Conservation (phyloP, 352 stramenopile species). For the Hyaloperonospora arabidopsidis region DNA sequence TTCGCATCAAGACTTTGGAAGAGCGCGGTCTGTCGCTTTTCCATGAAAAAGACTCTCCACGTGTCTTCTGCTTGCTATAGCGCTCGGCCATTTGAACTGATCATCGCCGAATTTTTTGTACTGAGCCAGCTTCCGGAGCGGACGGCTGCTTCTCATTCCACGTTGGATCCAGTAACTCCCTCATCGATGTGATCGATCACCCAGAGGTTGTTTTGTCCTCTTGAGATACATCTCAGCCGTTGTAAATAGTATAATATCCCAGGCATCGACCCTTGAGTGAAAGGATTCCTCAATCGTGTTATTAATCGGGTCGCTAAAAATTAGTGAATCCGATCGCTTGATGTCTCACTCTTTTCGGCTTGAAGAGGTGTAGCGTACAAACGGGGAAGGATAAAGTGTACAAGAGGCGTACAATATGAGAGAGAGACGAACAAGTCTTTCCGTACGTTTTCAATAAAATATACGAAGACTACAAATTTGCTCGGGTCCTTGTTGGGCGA, state of each 20-base stretch:
- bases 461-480: slow-evolving; percentile 5
- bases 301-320: slow-evolving; percentile 4
- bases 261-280: slow-evolving; percentile 1
- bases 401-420: slow-evolving; percentile 14
- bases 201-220: neutral
- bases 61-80: slow-evolving; percentile 14
- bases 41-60: neutral
- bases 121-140: slow-evolving; percentile 11
- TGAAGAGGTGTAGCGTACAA: slow-evolving; percentile 14
- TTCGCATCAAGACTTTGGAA: neutral
- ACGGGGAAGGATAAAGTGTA: neutral
- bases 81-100: slow-evolving; percentile 36
- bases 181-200: slow-evolving; percentile 11
- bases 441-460: slow-evolving; percentile 1
- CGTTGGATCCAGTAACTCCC: neutral
- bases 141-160: neutral
- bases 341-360: slow-evolving; percentile 24
- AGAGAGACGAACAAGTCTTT: slow-evolving; percentile 17
- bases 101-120: neutral
- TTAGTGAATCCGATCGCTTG: slow-evolving; percentile 8
- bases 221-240: neutral
- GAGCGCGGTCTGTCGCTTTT: neutral
- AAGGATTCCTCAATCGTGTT: slow-evolving; percentile 19
- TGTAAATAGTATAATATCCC: too few species aligned
- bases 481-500: slow-evolving; percentile 9